Base-by-base conservation (phyloP, 2,329 filamentous ascomycete genomes). In the Botrytis paeoniae region DNA sequence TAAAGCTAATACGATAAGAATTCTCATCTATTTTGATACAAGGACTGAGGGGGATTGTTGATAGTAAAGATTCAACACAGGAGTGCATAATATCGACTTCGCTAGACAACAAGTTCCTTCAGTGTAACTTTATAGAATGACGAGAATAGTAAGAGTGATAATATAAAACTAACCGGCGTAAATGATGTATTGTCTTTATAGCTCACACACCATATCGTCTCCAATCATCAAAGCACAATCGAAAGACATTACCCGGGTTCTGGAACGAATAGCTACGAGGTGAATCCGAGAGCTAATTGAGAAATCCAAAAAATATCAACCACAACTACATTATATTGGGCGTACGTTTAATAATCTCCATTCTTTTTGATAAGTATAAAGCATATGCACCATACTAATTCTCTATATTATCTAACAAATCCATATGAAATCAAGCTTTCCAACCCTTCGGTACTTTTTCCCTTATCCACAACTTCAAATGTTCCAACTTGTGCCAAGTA, bases 401-500 rank as follows among this genome's bases (percentile, higher is more conserved):
- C 18, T 65, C 10, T 18, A 48, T n/a, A 65, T 65, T 35, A 37
- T 65, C 18, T 25, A 35, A 16, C 29, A 51, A 39, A 8, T 54
- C 63, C 45, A 39, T 51, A 10, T n/a, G 4, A 51, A 51, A 66
- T 51, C 63, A 66, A 54, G 63, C 45, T 54, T 51, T 66, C 25
- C 43, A 12, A 39, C 8, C 6, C 60, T 25, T 62, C 37, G 37
- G 37, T 22, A 41, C 25, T 18, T 29, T 16, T 63, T 63, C 39
- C 37, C 39, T 25, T n/a, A 65, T 51, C 63, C 63, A 51, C 45
- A 66, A 57, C 43, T 22, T 22, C n/a, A 51, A 48, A 25, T 37
- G 45, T 39, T 51, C 64, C 64, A 66, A 63, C 61, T 43, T 43
- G n/a, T 65, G 41, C 41, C 62, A 65, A 37, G 64, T 54, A 66